Base-by-base conservation (phyloP, 305 asterid genomes). In the Solanum hybrid region DNA sequence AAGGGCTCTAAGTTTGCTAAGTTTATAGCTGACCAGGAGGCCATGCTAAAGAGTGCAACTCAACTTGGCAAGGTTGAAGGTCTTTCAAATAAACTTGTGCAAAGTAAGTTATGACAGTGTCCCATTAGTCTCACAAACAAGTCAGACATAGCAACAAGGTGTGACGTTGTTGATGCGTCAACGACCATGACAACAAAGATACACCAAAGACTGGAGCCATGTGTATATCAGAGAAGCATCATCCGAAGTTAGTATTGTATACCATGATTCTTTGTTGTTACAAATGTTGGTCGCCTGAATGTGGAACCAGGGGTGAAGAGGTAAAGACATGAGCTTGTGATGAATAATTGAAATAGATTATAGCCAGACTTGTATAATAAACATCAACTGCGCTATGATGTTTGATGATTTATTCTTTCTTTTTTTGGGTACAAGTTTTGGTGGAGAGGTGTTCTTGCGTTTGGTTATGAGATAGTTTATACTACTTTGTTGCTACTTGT, bases 1-100 rank as follows among this genome's bases (percentile, higher is more conserved):
- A 97, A 95, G 91, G 99, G 99, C 78, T 94, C 98, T 89, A 97
- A 97, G 76, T 97, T 97, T 86, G 97, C 99, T 86, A 95, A 96
- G 90, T 97, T 97, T 81, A 93, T 97, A 14, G 94, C 99, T 1
- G 99, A 96, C 29, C 92, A 95, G 82, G 91, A 86, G 10, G 94
- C 93, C 87, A 88, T 94, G 91, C 90, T 95, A 89, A 94, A 93
- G 91, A 93, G 90, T 60, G 88, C 89, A 40, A 73, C 88, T 17
- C 95, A 91, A 84, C 94, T 88, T 85, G 95, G 94, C 84, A 91
- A 92, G 90, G 88, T 73, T 13, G 91, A 91, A 90, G 89, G 88
- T 86, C 91, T 90, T 82, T 76, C 92, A 6, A 88, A 86, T 51
- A 94, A 92, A 89, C 90, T 90, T 45, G 71, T 93, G 27, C 94